phyloP scores from a whole-genome alignment of 2,329 filamentous ascomycete species.

The Proliferodiscus dingleyae region DNA sequence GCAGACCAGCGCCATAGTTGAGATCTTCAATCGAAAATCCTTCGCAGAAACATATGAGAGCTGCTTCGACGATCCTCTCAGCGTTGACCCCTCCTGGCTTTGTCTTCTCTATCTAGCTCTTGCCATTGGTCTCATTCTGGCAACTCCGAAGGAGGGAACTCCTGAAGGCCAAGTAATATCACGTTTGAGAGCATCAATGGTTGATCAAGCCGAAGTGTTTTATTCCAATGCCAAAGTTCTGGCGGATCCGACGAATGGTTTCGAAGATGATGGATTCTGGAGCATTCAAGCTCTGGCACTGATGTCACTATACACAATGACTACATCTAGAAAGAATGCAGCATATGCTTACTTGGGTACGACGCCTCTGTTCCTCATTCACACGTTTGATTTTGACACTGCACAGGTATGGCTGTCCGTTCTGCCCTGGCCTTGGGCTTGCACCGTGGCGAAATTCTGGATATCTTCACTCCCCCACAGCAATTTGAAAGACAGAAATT shows the following conservation, averaged over 20 bases:
- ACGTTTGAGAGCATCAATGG: slow-evolving; percentile 43
- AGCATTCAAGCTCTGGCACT: slow-evolving; percentile 58
- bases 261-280: slow-evolving; percentile 61
- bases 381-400: slow-evolving; percentile 5
- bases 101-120: slow-evolving; percentile 59
- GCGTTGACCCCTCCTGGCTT: slow-evolving; percentile 45
- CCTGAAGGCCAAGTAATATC: slow-evolving; percentile 46
- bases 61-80: slow-evolving; percentile 51
- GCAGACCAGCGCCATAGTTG: slow-evolving; percentile 55
- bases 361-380: slow-evolving; percentile 6
- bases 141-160: slow-evolving; percentile 46
- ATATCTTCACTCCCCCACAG: slow-evolving; percentile 45
- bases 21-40: slow-evolving; percentile 49
- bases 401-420: slow-evolving; percentile 55
- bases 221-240: slow-evolving; percentile 55
- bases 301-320: slow-evolving; percentile 61
- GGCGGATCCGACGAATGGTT: slow-evolving; percentile 41
- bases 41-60: slow-evolving; percentile 47
- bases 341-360: slow-evolving; percentile 58
- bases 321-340: slow-evolving; percentile 56
- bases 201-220: slow-evolving; percentile 56
- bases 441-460: slow-evolving; percentile 55
- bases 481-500: slow-evolving; percentile 49
- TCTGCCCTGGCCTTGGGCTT: slow-evolving; percentile 59
- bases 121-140: slow-evolving; percentile 57